Percentiles rank a stretch among this genome's conserved stretches.
Conservation (phyloP, 106 monocot species). For the Allium cepa region DNA sequence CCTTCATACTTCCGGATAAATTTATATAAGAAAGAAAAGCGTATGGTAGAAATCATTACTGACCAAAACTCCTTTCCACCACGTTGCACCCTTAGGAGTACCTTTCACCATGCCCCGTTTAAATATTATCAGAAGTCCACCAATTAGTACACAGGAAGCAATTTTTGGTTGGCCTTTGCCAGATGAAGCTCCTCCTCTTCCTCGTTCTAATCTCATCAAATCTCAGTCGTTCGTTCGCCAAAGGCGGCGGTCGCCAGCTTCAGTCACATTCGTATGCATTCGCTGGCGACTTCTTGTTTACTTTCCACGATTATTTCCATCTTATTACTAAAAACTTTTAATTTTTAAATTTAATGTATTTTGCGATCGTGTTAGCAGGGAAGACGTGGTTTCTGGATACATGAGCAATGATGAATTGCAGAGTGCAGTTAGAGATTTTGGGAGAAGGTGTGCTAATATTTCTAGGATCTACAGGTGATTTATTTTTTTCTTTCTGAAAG, state of each 20-base stretch:
- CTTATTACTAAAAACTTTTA: neutral
- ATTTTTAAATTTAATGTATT: neutral
- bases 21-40: too few species aligned
- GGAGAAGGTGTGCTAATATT: slow-evolving; percentile 64
- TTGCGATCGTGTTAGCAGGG: slow-evolving; percentile 1
- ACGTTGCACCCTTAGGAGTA: too few species aligned
- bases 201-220: neutral
- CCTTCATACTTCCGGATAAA: too few species aligned
- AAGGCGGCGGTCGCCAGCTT: neutral
- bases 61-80: too few species aligned
- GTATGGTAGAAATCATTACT: too few species aligned
- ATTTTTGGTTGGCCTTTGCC: too few species aligned
- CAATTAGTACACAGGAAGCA: too few species aligned
- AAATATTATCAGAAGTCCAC: too few species aligned
- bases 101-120: too few species aligned
- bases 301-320: neutral
- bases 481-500: slow-evolving; percentile 5
- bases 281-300: neutral
- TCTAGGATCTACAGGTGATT: slow-evolving; percentile 51
- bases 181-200: neutral
- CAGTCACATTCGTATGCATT: neutral
- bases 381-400: slow-evolving; percentile 36
- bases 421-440: slow-evolving; percentile 46
- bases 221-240: neutral
- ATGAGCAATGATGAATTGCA: slow-evolving; percentile 87